phyloP scores from a whole-genome alignment of 441 rosid genomes.

The Breynia disticha region DNA sequence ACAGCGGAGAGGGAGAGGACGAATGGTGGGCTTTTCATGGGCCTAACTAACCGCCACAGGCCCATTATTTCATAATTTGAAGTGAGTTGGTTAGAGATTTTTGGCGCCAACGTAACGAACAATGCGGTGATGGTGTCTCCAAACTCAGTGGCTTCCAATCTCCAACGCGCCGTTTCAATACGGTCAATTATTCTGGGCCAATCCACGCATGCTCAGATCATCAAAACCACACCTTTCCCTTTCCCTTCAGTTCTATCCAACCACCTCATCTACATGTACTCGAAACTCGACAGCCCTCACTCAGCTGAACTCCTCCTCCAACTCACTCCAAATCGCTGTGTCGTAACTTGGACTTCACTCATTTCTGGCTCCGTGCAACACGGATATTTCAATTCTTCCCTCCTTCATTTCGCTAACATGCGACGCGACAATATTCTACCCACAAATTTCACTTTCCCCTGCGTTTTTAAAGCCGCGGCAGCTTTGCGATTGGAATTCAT shows the following conservation, averaged over 20 bases:
- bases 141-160: conserved; percentile 35
- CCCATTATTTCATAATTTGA: background rate
- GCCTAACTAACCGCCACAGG: background rate
- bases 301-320: conserved; percentile 52
- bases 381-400: conserved; percentile 44
- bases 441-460: conserved; percentile 78
- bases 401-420: conserved; percentile 47
- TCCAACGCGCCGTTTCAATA: conserved; percentile 42
- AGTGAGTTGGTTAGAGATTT: background rate
- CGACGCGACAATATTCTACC: conserved; percentile 47
- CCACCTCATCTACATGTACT: conserved; percentile 65
- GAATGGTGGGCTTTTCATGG: background rate
- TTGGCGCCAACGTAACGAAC: conserved; percentile 14
- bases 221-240: conserved; percentile 37
- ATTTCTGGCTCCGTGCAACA: conserved; percentile 56
- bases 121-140: conserved; percentile 40
- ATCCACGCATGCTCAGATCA: conserved; percentile 47
- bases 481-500: conserved; percentile 26
- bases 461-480: conserved; percentile 67
- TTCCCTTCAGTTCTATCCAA: conserved; percentile 46
- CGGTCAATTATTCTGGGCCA: conserved; percentile 44
- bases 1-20: background rate
- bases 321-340: conserved; percentile 47
- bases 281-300: conserved; percentile 54
- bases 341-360: conserved; percentile 74